Evolutionary conservation across 139 green algal species (phyloP), one percentile per base, ranked within the genome.

Genomic region (Chlamydomonas sp.): DNA sequence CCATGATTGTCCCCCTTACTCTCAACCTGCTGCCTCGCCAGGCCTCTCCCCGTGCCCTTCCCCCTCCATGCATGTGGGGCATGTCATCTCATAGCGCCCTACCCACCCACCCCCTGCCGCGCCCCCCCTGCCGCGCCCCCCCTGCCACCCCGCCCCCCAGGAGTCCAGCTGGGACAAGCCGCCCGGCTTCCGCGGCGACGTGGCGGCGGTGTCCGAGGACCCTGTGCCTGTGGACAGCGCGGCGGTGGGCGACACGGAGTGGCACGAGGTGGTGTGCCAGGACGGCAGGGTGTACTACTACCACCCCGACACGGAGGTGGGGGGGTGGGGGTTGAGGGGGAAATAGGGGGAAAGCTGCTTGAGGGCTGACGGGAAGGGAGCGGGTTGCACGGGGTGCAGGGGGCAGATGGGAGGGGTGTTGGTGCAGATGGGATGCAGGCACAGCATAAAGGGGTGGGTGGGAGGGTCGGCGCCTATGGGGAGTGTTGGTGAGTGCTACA

Each of bases 281-380:
- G 94, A 97, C 63, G 95, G 94, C 12, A 89, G 94, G 58, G 92
- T 91, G 14, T 98, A 98, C 75, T 98, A 94, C 85, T 96, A 96
- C 93, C 93, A 96, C 77, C 64, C 85, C 1, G 77, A 85, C 3
- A 90, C 82, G 15, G 80, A 90, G 88, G 85, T 89, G 74, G 18
- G 76, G 63, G 0, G 18, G 49, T 6, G 64, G 63, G 15, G 17
- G 3, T 16, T 16, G 10, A 1, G 1, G 69, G 69, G 69, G 17
- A 49, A 49, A 49, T 16, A 2, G 7, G 3, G 69, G 9, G 69
- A 10, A 18, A 5, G 69, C 9, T 31, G 69, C 17, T 6, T 16
- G 7, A 4, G 68, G 4, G 68, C 8, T 73, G 67, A 49, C 31
- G 31, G 31, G 31, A 0, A 49, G 31, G 31, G 31, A 49, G 31